Percentiles rank a stretch among this genome's conserved stretches.
These are phyloP conservation scores for Coemansia sp. DNA, from an alignment of 192 early-diverging fungal species.

Conservation along the genomic window DNA sequence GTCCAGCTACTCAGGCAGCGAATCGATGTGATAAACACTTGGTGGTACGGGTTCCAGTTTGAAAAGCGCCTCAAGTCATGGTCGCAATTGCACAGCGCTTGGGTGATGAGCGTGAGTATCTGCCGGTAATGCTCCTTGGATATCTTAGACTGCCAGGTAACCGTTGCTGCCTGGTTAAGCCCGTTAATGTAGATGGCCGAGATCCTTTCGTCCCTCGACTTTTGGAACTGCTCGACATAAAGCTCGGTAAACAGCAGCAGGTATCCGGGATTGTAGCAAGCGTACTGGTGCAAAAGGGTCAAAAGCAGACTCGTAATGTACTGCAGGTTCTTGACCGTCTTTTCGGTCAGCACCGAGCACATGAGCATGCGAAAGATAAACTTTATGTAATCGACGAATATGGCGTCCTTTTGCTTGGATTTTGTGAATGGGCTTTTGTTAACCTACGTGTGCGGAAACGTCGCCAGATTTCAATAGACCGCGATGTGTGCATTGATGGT, in stretches of 20 bases:
- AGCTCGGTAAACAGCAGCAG: constrained; percentile 21
- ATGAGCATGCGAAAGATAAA: constrained; percentile 29
- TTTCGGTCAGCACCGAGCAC: constrained; percentile 26
- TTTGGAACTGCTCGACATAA: constrained; percentile 20
- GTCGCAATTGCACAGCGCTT: constrained; percentile 27
- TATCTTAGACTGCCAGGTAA: constrained; percentile 22
- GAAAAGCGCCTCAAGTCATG: constrained; percentile 14
- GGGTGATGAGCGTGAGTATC: constrained; percentile 11
- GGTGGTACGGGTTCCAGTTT: constrained; percentile 42
- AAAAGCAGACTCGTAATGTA: constrained; percentile 20
- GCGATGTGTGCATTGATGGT: too few species aligned
- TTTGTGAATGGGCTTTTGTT: constrained; percentile 12
- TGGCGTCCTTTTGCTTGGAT: background rate
- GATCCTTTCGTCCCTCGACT: constrained; percentile 16
- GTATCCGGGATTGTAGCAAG: constrained; percentile 23
- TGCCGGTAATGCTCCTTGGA: background rate
- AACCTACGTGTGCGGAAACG: constrained; percentile 18
- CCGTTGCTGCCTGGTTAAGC: constrained; percentile 20
- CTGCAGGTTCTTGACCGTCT: constrained; percentile 20
- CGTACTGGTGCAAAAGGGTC: constrained; percentile 38
- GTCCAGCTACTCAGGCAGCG: constrained; percentile 41
- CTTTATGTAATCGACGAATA: constrained; percentile 16
- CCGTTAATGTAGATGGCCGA: constrained; percentile 28
- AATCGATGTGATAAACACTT: constrained; percentile 42
- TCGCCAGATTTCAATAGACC: too few species aligned